Evolutionary conservation across 1,284 basidiomycete species (phyloP).

Genomic region (Fomitopsis palustris): DNA sequence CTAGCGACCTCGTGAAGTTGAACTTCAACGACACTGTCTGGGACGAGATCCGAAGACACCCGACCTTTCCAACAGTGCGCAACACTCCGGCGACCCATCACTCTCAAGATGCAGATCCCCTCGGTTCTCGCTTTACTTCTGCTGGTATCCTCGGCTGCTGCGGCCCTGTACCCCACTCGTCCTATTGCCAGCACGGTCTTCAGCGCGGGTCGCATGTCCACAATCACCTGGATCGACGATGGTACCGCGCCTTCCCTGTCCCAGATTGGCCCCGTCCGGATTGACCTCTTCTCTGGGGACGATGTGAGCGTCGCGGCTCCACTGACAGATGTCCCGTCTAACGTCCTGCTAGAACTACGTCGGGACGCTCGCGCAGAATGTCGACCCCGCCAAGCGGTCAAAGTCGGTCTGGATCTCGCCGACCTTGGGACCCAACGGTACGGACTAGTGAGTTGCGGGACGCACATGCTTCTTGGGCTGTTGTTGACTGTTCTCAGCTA

Average conservation of each 20-base stretch:
- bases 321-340: neutral
- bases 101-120: conserved; percentile 11
- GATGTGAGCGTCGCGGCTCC: conserved; percentile 31
- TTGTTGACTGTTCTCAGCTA: conserved; percentile 17
- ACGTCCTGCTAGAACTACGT: conserved; percentile 28
- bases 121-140: conserved; percentile 9
- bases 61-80: neutral
- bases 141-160: conserved; percentile 13
- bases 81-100: neutral
- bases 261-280: conserved; percentile 35
- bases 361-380: conserved; percentile 29
- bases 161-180: conserved; percentile 42
- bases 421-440: conserved; percentile 23
- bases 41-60: neutral
- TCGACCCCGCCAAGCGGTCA: conserved; percentile 28
- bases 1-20: neutral
- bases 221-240: conserved; percentile 48
- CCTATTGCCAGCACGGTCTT: conserved; percentile 44
- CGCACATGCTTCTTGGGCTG: neutral
- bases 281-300: conserved; percentile 40
- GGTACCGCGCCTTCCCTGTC: conserved; percentile 33
- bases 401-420: conserved; percentile 28
- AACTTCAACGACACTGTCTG: neutral
- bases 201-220: conserved; percentile 34
- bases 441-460: conserved; percentile 29